Base-by-base conservation (phyloP, 2,329 filamentous ascomycete species). In the Stagonosporopsis rhizophila region DNA sequence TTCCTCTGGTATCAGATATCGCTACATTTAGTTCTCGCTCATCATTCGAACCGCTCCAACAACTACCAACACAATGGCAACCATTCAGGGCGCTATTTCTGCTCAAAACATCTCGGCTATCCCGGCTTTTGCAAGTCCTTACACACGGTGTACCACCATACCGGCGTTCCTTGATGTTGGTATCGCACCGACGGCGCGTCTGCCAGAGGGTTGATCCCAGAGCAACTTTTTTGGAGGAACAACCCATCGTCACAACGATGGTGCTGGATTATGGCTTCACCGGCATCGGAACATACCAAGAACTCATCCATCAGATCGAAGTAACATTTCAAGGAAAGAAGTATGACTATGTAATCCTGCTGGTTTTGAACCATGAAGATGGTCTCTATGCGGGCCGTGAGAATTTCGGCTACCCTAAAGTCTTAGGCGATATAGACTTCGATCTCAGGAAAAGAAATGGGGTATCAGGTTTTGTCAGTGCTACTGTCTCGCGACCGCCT, bases 281-380 rank as follows among this genome's bases (percentile, higher is more conserved):
- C 7, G 14, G 23, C n/a, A 45, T 56, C 14, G 53, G 53, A 7
- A 6, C 39, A 6, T 56, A 56, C 22, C 15, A 22, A 9, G 53
- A 56, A 19, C 44, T 45, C 11, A 30, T 56, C 7, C 53, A 56
- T 22, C 11, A n/a, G 1, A 30, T 56, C 25, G 47, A 56, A 27
- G 53, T 52, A 1, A 22, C 28, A 5, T 52, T 39, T 23, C 4
- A 38, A 11, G 47, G 41, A 1, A 27, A 8, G n/a, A 56, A 46
- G 9, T 41, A 27, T 27, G 40, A 56, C 17, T 46, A 52, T 35
- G 15, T 32, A 22, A 5, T 56, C 6, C 23, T 52, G 8, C 17
- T 56, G 1, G 9, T 56, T 15, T 41, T 56, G 22, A 40, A 56
- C 35, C 52, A 56, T 41, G 53, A 56, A 23, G 28, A 44, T 17